A percentile compares a stretch with the other conserved stretches of the same genome.
Conservation (phyloP, 2,329 filamentous ascomycete species). For the Neonectria neomacrospora region DNA sequence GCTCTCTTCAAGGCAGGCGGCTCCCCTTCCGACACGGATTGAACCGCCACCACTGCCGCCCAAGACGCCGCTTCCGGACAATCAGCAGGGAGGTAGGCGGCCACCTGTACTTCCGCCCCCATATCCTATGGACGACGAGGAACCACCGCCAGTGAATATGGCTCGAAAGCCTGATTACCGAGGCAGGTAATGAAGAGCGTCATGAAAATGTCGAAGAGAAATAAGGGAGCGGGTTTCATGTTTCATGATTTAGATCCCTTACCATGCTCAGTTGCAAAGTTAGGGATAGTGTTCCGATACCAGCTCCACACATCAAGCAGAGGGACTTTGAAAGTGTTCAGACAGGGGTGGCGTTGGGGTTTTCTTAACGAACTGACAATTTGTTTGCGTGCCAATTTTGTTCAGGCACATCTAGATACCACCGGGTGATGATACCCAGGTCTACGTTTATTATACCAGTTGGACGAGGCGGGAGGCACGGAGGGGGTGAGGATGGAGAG, state of each 20-base stretch:
- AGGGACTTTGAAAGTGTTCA: conserved; percentile 1
- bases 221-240: not conserved
- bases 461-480: not conserved
- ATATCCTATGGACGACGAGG: conserved; percentile 83
- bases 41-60: conserved; percentile 79
- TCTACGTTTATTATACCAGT: not conserved
- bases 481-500: not conserved
- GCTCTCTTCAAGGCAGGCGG: conserved; percentile 48
- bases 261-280: conserved; percentile 2
- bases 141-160: conserved; percentile 87
- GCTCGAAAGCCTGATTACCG: conserved; percentile 83
- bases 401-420: conserved; percentile 8
- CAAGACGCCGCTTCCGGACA: conserved; percentile 77
- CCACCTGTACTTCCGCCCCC: conserved; percentile 64
- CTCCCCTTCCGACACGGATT: conserved; percentile 52
- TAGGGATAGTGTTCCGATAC: not conserved
- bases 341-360: conserved; percentile 21
- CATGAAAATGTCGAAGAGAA: not conserved
- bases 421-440: not conserved
- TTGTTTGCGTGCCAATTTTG: conserved; percentile 10
- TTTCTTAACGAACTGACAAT: conserved; percentile 9
- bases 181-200: conserved; percentile 49
- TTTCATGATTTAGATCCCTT: conserved; percentile 6
- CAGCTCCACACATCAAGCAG: not conserved
- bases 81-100: conserved; percentile 48